Percentiles rank a stretch among this genome's conserved stretches.
Evolutionary conservation across 1,284 basidiomycete species (phyloP).

Genomic region (Cystobasidium slooffiae): DNA sequence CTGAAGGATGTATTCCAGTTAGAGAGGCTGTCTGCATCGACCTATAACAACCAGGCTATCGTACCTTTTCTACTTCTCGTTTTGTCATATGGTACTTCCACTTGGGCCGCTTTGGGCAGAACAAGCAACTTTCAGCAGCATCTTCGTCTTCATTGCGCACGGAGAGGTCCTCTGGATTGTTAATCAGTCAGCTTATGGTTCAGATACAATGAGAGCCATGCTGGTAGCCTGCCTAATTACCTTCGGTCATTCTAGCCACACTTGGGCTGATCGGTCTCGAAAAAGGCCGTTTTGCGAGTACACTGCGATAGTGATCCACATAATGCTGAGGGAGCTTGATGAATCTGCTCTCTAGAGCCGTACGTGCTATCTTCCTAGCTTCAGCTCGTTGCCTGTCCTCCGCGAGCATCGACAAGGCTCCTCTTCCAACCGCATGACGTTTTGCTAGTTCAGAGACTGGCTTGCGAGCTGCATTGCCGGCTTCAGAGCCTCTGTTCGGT

Average conservation of each 20-base stretch:
- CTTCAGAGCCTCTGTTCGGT: not conserved
- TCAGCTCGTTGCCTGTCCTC: slow-evolving; percentile 28
- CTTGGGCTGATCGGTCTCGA: slow-evolving; percentile 21
- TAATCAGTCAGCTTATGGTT: not conserved
- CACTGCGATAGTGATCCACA: slow-evolving; percentile 60
- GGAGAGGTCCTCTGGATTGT: not conserved
- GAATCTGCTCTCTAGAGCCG: slow-evolving; percentile 71
- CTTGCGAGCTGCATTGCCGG: not conserved
- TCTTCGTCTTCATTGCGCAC: not conserved
- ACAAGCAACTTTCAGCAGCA: slow-evolving; percentile 49
- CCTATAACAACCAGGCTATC: not conserved
- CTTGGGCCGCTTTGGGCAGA: slow-evolving; percentile 74
- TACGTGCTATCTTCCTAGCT: slow-evolving; percentile 54
- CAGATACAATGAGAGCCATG: not conserved
- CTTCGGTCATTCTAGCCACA: slow-evolving; percentile 17
- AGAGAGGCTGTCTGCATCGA: not conserved
- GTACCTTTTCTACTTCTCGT: slow-evolving; percentile 49
- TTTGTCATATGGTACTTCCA: slow-evolving; percentile 62
- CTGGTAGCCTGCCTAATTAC: not conserved
- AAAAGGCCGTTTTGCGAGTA: slow-evolving; percentile 39
- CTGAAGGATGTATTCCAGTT: too few species aligned
- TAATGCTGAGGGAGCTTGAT: slow-evolving; percentile 68
- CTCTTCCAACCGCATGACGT: slow-evolving; percentile 26
- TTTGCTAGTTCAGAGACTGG: slow-evolving; percentile 6
- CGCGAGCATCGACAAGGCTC: not conserved